Base-by-base conservation (phyloP, 371 early-diverging fungal genomes). In the Mucor saturninus region DNA sequence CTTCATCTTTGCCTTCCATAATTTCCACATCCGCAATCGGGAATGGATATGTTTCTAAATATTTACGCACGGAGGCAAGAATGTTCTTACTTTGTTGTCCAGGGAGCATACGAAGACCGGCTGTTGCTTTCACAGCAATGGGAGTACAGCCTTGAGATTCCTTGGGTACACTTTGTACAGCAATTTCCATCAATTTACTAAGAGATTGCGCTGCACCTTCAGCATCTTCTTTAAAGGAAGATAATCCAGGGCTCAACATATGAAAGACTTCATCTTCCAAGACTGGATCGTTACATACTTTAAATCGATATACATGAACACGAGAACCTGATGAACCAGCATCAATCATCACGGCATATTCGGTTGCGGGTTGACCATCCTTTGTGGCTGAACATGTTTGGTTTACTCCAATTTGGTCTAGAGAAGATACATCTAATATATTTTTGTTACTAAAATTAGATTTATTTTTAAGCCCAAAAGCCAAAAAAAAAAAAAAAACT, bases 291-390 rank as follows among this genome's bases (percentile, higher is more conserved):
- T 89, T 85, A 80, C 97, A 96, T 70, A 90, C 87, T 71, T 88
- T 91, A 67, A 87, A 87, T 58, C 81, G 79, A 84, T 96, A 97
- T 21, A 95, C 93, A 74, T 97, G 98, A 61, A 97, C 91, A 31
- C 98, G 90, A 2, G 95, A 94, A 21, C 98, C 98, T n/a, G 95
- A 94, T 7, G 95, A 94, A 8, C 98, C 98, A 28, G 98, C 98
- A 70, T 97, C 98, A 52, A 97, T 74, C 88, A 97, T 93, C 21
- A 87, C 64, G 31, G 83, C 83, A 72, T 87, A 85, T 53, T 87
- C 81, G 43, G 83, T 80, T 32, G 77, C 52, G 15, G 83, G 85
- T 49, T 79, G 61, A 56, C 83, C 85, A 65, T 83, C 80, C 56
- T 75, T 65, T 30, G 86, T 70, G 3, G 84, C 65, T 32, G 77